These are phyloP conservation scores for Gossypium aridum DNA, from an alignment of 441 rosid genomes.

Conservation along the genomic window DNA sequence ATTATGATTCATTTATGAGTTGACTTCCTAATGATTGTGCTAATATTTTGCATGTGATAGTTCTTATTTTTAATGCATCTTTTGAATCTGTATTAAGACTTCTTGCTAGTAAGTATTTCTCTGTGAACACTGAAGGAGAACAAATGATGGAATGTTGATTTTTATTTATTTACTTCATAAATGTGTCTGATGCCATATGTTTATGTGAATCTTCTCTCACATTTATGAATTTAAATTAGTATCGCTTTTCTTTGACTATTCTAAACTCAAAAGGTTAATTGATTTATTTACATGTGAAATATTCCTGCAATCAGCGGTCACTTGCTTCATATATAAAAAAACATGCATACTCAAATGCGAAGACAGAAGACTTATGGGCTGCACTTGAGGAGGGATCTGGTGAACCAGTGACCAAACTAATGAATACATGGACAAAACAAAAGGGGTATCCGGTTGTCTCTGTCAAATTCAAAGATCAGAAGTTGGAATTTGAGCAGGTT, in stretches of 20 bases:
- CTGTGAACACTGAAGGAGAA: background rate
- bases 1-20: background rate
- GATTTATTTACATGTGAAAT: background rate
- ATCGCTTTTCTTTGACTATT: background rate
- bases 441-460: conserved; percentile 86
- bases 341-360: conserved; percentile 77
- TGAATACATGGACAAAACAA: conserved; percentile 94
- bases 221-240: conserved; percentile 4
- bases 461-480: conserved; percentile 57
- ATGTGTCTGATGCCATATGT: background rate
- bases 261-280: background rate
- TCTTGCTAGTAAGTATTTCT: background rate
- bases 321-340: conserved; percentile 85
- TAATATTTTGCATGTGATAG: background rate
- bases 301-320: conserved; percentile 49
- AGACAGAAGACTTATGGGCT: conserved; percentile 90
- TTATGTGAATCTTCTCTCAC: background rate
- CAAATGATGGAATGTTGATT: background rate
- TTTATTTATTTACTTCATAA: background rate
- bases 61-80: background rate
- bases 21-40: background rate
- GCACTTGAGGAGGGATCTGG: conserved; percentile 85
- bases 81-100: background rate
- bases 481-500: conserved; percentile 92
- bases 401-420: conserved; percentile 84